Conservation (phyloP, 371 early-diverging fungal genomes). For the Nosema granulosis region DNA sequence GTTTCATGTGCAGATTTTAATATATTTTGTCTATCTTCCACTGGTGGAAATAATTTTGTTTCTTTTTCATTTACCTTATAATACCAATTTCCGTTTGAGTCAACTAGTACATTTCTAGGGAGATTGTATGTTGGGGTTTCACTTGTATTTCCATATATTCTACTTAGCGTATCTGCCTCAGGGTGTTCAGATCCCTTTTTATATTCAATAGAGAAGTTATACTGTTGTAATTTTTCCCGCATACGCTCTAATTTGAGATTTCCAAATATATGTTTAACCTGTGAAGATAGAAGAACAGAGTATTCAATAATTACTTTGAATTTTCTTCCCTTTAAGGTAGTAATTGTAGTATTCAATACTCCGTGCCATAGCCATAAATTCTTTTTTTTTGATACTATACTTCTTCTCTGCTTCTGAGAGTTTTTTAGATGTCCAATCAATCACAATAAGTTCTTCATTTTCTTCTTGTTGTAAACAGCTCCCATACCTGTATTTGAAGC, state of each 20-base stretch:
- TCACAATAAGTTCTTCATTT: slow-evolving; percentile 7
- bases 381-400: slow-evolving; percentile 26
- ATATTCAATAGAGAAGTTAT: slow-evolving; percentile 25
- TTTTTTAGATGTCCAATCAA: not conserved
- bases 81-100: not conserved
- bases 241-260: slow-evolving; percentile 28
- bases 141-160: slow-evolving; percentile 14
- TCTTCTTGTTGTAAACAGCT: slow-evolving; percentile 34
- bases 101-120: not conserved
- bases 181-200: slow-evolving; percentile 19
- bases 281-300: not conserved
- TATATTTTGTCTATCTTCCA: not conserved
- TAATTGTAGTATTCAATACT: slow-evolving; percentile 10
- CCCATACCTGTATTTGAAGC: slow-evolving; percentile 34
- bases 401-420: slow-evolving; percentile 26
- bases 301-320: slow-evolving; percentile 39
- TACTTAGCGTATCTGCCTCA: slow-evolving; percentile 44
- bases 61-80: not conserved
- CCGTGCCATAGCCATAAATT: slow-evolving; percentile 23
- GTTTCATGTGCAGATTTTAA: not conserved
- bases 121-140: not conserved
- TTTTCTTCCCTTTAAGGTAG: slow-evolving; percentile 10
- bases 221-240: slow-evolving; percentile 21
- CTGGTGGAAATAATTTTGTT: not conserved
- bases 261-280: not conserved